A percentile compares a stretch with the other conserved stretches of the same genome.
Evolutionary conservation across 306 rosid species (phyloP).

Genomic region (Trifolium pratense): DNA sequence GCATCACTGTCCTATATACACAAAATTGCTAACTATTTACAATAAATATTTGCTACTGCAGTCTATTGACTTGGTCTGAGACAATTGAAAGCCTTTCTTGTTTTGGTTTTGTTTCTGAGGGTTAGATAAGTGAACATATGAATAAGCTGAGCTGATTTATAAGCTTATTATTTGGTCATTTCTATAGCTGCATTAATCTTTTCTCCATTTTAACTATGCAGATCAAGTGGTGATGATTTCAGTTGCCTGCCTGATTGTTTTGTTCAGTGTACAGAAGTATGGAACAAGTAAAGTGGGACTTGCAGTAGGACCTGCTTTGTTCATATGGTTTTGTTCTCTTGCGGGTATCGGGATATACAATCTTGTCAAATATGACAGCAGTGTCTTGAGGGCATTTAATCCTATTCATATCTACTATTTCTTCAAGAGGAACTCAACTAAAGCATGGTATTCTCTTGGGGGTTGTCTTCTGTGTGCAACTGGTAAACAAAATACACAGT

Average conservation of each 20-base stretch:
- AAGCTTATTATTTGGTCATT: constrained; percentile 16
- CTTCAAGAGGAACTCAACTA: constrained; percentile 92
- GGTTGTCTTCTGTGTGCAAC: constrained; percentile 98
- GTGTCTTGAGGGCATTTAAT: constrained; percentile 86
- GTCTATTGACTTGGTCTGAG: not conserved
- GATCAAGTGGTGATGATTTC: constrained; percentile 91
- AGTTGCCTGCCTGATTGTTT: constrained; percentile 77
- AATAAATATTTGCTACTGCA: not conserved
- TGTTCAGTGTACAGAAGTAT: constrained; percentile 94
- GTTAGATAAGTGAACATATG: not conserved
- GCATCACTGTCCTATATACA: not conserved
- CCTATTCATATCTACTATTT: constrained; percentile 87
- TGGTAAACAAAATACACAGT: constrained; percentile 58
- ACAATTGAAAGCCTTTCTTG: not conserved
- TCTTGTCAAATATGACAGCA: constrained; percentile 73
- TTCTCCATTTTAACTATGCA: constrained; percentile 55
- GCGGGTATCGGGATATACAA: constrained; percentile 86
- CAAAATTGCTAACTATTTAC: too few relatives aligned
- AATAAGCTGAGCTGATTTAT: constrained; percentile 2
- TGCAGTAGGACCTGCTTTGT: constrained; percentile 91
- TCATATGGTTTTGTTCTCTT: constrained; percentile 93
- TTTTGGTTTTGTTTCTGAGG: not conserved
- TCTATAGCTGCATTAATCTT: constrained; percentile 35
- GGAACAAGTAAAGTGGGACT: constrained; percentile 98
- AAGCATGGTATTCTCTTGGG: constrained; percentile 96